Base-by-base conservation (phyloP, 2,329 filamentous ascomycete genomes). In the Aotearoamyces nothofagi region DNA sequence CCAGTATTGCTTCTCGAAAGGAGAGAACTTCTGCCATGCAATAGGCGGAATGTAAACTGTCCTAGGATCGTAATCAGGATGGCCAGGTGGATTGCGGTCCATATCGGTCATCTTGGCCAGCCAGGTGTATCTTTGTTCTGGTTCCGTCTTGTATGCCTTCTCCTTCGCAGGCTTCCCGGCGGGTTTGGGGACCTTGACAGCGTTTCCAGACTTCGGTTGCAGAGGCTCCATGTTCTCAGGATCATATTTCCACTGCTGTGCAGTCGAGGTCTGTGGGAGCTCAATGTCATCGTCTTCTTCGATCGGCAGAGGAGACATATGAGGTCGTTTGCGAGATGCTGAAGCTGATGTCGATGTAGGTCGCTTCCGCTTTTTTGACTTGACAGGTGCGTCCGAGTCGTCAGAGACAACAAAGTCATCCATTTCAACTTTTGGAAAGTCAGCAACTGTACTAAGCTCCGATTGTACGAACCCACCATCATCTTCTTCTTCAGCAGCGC, bases 1-100 rank as follows among this genome's bases (percentile, higher is more conserved):
- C 90, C 90, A 98, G 52, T 98, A 98, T 50, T 98, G 90, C 52
- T 84, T 92, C 55, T 98, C 90, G 39, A 98, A 98, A 0, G 87
- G 70, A 0, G 86, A 92, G 49, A 98, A 94, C 15, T 79, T 76
- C 16, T 58, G 57, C 74, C 77, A 92, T 1, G 83, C 82, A 17
- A 62, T 49, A 0, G 82, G 79, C 1, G 90, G 90, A 17, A 98
- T 78, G 51, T 77, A 93, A n/a, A 98, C 66, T 0, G 84, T 92
- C 12, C 82, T 69, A 6, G 83, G 82, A 44, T 98, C 86, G 43
- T 87, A 93, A 32, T 98, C 87, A 0, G 86, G 78, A 50, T 94
- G 73, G 7, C 69, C 76, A 1, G 70, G 69, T 0, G 76, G 67
- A 44, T 92, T 75, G 29, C 76, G 73, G 44, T 96, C 84, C 27